A percentile compares a stretch with the other conserved stretches of the same genome.
Conservation (phyloP, 106 monocot species). For the Dendrobium nobile region DNA sequence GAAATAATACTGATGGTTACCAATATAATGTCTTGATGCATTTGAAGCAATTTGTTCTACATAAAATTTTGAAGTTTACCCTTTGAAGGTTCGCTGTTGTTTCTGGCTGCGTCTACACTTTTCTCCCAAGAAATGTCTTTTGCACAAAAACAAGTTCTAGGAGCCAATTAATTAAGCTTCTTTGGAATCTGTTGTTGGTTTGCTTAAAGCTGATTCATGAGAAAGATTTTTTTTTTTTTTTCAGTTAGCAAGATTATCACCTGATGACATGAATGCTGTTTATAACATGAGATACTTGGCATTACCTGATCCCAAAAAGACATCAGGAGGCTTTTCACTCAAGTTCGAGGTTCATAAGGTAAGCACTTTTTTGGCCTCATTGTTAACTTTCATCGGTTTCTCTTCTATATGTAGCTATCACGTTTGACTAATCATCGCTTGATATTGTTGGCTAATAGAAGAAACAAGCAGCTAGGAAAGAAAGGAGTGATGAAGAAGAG, state of each 20-base stretch:
- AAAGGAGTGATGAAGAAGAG: constrained; percentile 56
- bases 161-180: background rate
- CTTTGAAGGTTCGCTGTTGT: background rate
- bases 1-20: background rate
- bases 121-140: background rate
- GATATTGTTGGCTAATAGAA: constrained; percentile 45
- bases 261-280: constrained; percentile 93
- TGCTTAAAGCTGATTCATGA: background rate
- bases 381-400: background rate
- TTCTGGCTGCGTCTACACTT: background rate
- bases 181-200: background rate
- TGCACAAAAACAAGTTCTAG: background rate
- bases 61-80: background rate
- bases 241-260: constrained; percentile 81
- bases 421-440: background rate
- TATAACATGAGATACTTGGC: constrained; percentile 84
- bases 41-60: background rate
- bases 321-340: constrained; percentile 73
- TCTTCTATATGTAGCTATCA: background rate
- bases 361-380: background rate
- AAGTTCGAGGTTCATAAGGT: constrained; percentile 87
- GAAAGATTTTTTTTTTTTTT: constrained; percentile 1
- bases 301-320: constrained; percentile 55
- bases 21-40: background rate
- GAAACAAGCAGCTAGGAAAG: constrained; percentile 77